Evolutionary conservation across 2,329 filamentous ascomycete species (phyloP), one percentile per base, ranked within the genome.

Genomic region (Ceratocystis cubensis): DNA sequence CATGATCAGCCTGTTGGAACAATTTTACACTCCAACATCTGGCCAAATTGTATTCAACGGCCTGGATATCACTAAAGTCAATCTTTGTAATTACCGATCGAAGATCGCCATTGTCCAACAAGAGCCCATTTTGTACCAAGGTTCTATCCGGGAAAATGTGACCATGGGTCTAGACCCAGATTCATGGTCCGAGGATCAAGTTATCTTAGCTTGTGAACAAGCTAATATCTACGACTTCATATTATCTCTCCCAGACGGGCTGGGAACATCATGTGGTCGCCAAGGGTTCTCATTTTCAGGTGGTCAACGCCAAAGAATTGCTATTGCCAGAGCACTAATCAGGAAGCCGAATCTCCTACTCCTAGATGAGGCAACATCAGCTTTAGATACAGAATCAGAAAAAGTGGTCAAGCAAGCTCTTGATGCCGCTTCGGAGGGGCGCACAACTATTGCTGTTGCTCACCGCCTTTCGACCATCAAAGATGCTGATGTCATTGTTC

Each of bases 281-380:
- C 82, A 83, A 62, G 87, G 87, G 0, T 82, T 86, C 20, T 85
- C 87, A 67, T 76, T 91, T 1, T 89, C 85, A 1, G 88, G 88
- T 28, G 88, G 88, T 0, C 87, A 91, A 73, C 78, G 87, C 6
- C 88, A 91, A 73, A 83, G 86, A 25, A 81, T 89, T 44, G 86
- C 87, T 7, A 91, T 91, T 69, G 88, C 88, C 0, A 79, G 88
- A 6, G 85, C 85, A 10, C 84, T 91, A 33, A 79, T 91, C 65
- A 83, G 86, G 59, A 77, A 84, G 63, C 88, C 88, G 0, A 76
- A 78, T 0, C 82, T 91, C 1, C 75, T 91, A 2, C 81, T 91
- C 5, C 77, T 91, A 0, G 88, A 91, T 71, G 88, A 91, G 74
- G 88, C 88, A 1, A 91, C 88, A 0, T 78, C 75, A 22, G 78